A percentile compares a stretch with the other conserved stretches of the same genome.
Conservation (phyloP, 2,329 filamentous ascomycete species). For the Sclerotinia spermophila region DNA sequence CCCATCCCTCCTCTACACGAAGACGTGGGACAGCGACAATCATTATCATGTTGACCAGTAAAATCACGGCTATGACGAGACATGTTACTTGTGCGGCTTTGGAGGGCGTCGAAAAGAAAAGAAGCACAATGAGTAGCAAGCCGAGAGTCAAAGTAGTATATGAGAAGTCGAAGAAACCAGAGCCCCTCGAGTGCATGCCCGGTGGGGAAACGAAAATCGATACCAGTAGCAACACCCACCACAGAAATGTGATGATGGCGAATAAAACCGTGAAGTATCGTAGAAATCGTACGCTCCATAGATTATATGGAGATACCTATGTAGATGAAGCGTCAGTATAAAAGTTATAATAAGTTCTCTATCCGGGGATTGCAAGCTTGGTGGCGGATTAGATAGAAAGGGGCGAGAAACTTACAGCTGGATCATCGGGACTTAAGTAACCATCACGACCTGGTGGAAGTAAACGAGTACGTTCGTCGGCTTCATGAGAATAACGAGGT, state of each 20-base stretch:
- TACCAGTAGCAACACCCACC: conserved; percentile 89
- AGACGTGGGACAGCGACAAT: conserved; percentile 71
- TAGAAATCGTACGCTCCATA: conserved; percentile 82
- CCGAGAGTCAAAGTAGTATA: conserved; percentile 76
- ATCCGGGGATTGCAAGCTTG: background rate
- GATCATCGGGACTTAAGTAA: conserved; percentile 75
- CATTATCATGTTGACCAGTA: conserved; percentile 74
- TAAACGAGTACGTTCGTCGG: conserved; percentile 53
- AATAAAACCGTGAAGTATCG: conserved; percentile 76
- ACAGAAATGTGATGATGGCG: conserved; percentile 71
- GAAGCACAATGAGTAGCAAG: conserved; percentile 69
- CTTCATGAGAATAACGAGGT: conserved; percentile 41
- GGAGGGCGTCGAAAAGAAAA: conserved; percentile 87
- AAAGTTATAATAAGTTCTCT: background rate
- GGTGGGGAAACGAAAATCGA: conserved; percentile 89
- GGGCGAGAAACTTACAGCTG: conserved; percentile 56
- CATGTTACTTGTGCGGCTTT: conserved; percentile 72
- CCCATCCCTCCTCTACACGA: conserved; percentile 82
- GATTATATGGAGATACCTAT: conserved; percentile 82
- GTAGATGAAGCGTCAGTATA: background rate
- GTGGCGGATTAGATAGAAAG: background rate
- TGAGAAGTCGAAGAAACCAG: conserved; percentile 86
- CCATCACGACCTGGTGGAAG: conserved; percentile 36
- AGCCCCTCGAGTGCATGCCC: conserved; percentile 78
- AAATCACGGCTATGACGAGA: conserved; percentile 60